Base-by-base conservation (phyloP, 345 rosid species). In the Salix brachista region DNA sequence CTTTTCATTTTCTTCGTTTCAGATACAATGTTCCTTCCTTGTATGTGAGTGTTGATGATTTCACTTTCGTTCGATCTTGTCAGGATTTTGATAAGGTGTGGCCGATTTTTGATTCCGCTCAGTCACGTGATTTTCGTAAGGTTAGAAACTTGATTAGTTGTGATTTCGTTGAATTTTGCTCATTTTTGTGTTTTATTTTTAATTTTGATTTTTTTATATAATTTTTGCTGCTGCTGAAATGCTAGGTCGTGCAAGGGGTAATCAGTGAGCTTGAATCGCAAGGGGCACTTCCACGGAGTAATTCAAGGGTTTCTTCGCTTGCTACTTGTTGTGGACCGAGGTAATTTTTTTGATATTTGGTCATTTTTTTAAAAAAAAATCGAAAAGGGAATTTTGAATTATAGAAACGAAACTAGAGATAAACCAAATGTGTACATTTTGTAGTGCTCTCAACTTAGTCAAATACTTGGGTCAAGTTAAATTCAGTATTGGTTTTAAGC, bases 51-150 rank as follows among this genome's bases (percentile, higher is more conserved):
- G 19, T 73, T 34, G 50, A 72, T 70, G 46, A 36, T 75, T 46
- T 67, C 75, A 72, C 75, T 67, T 58, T 39, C 78, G 91, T 87
- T 88, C 86, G 50, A 44, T 44, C 50, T 44, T 92, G 81, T 75
- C 88, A 96, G 98, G 98, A 96, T 92, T 96, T 96, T 82, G 98
- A 96, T 72, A 92, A 89, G 87, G 97, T 96, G 32, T 96, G 98
- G 99, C 99, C 99, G 77, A 93, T 96, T 92, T 96, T 96, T 75
- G 99, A 96, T 89, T 96, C 99, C 4, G 97, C 96, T 52, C 98
- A 96, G 81, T 96, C 98, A 66, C 97, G 98, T 30, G 99, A 93
- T 85, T 96, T 96, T 72, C 92, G 98, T 39, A 96, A 96, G 96
- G 99, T 96, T 61, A 52, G 39, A 28, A 74, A 52, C 37, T 48